These are phyloP conservation scores for Penicillium pancosmium DNA, from an alignment of 495 filamentous ascomycete genomes.

Conservation along the genomic window DNA sequence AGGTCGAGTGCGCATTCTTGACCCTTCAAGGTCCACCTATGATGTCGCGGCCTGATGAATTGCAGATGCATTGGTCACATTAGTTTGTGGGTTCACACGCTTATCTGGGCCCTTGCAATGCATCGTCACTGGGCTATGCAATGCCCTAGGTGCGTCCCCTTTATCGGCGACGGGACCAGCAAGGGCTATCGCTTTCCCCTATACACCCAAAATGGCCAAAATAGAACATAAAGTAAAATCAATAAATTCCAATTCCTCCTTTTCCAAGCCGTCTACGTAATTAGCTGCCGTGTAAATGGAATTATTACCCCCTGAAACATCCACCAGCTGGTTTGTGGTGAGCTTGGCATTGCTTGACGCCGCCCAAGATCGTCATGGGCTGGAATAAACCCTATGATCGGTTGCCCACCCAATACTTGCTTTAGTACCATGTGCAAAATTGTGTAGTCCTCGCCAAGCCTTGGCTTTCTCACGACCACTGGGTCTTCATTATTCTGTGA, in stretches of 20 bases:
- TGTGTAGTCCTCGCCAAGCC: conserved; percentile 14
- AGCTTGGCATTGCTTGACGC: conserved; percentile 24
- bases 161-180: conserved; percentile 3
- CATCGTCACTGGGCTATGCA: conserved; percentile 16
- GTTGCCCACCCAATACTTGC: conserved; percentile 1
- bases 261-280: conserved; percentile 19
- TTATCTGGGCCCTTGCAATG: conserved; percentile 13
- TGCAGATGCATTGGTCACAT: conserved; percentile 18
- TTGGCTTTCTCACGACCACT: conserved; percentile 8
- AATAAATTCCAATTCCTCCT: conserved; percentile 5
- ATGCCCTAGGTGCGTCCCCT: conserved; percentile 5
- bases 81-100: conserved; percentile 12
- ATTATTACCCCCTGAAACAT: conserved; percentile 13
- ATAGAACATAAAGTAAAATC: not conserved
- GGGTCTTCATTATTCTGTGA: conserved; percentile 7
- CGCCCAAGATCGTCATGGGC: conserved; percentile 1
- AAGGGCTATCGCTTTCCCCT: conserved; percentile 18
- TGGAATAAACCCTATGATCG: conserved; percentile 1
- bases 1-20: conserved; percentile 20
- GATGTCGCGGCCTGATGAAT: conserved; percentile 15
- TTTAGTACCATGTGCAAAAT: conserved; percentile 7
- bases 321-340: not conserved
- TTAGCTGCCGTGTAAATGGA: not conserved
- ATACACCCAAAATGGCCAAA: conserved; percentile 10
- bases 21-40: conserved; percentile 20